Conservation (phyloP, 2,329 filamentous ascomycete genomes). For the Colletotrichum ledebouriae region DNA sequence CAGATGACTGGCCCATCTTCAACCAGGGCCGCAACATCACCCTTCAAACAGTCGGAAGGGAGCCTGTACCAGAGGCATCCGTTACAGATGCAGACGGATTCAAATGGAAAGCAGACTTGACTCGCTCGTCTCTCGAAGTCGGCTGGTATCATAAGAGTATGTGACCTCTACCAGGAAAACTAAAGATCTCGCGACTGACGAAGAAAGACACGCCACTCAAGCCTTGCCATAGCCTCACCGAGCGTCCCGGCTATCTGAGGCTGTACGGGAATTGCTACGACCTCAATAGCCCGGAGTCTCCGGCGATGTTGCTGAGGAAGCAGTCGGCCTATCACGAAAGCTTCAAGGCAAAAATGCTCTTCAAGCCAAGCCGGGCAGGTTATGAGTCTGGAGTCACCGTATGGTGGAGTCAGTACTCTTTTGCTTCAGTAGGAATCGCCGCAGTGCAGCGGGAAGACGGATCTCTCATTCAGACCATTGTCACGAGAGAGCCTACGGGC, state of each 20-base stretch:
- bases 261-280: conserved; percentile 66
- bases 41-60: conserved; percentile 52
- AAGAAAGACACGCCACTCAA: conserved; percentile 61
- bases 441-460: conserved; percentile 42
- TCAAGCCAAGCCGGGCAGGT: conserved; percentile 56
- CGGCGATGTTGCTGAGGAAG: conserved; percentile 67
- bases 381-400: conserved; percentile 67
- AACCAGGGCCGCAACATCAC: conserved; percentile 60
- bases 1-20: conserved; percentile 65
- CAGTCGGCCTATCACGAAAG: conserved; percentile 59
- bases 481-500: conserved; percentile 45
- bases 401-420: conserved; percentile 65
- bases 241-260: conserved; percentile 58
- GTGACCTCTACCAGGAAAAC: neutral
- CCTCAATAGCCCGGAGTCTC: conserved; percentile 62
- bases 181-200: conserved; percentile 6
- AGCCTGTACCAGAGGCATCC: conserved; percentile 42
- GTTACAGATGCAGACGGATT: conserved; percentile 50
- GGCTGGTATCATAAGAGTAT: conserved; percentile 57
- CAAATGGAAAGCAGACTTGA: conserved; percentile 53
- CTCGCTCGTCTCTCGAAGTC: conserved; percentile 47
- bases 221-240: conserved; percentile 60
- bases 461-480: conserved; percentile 35
- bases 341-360: conserved; percentile 60
- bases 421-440: conserved; percentile 50